Conservation (phyloP, 2,329 filamentous ascomycete species). For the Cladosporium oxysporum region DNA sequence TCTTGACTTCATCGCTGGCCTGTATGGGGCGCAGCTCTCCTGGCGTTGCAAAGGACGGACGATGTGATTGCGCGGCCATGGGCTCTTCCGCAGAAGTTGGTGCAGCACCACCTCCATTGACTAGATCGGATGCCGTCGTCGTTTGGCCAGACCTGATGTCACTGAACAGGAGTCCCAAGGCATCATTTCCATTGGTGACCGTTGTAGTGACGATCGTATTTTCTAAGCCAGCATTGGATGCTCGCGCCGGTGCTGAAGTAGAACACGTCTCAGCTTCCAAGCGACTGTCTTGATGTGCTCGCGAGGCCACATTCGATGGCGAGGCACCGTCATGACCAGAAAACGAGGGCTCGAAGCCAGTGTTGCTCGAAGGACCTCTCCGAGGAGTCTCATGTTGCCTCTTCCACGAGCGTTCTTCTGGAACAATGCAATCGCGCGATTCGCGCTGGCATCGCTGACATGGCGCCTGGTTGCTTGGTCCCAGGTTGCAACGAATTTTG, state of each 20-base stretch:
- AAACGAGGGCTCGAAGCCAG: not conserved
- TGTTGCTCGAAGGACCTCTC: not conserved
- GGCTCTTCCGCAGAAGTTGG: not conserved
- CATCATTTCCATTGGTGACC: not conserved
- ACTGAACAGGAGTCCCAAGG: not conserved
- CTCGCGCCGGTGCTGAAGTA: not conserved
- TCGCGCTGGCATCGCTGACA: not conserved
- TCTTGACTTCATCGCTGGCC: not conserved
- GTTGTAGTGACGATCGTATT: not conserved
- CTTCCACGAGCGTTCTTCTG: not conserved
- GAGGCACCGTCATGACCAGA: not conserved
- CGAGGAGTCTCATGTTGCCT: not conserved
- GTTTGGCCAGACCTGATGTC: not conserved
- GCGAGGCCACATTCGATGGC: not conserved
- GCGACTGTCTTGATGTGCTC: not conserved
- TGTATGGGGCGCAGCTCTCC: not conserved
- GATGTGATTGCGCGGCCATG: not conserved
- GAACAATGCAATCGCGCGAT: not conserved
- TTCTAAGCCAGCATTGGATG: not conserved
- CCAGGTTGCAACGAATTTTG: not conserved
- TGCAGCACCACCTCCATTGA: not conserved
- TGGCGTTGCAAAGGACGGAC: not conserved
- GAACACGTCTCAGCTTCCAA: not conserved
- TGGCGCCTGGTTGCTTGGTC: not conserved
- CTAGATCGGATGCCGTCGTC: not conserved